Base-by-base conservation (phyloP, 768 basidiomycete genomes). In the Psilocybe subaeruginosa region DNA sequence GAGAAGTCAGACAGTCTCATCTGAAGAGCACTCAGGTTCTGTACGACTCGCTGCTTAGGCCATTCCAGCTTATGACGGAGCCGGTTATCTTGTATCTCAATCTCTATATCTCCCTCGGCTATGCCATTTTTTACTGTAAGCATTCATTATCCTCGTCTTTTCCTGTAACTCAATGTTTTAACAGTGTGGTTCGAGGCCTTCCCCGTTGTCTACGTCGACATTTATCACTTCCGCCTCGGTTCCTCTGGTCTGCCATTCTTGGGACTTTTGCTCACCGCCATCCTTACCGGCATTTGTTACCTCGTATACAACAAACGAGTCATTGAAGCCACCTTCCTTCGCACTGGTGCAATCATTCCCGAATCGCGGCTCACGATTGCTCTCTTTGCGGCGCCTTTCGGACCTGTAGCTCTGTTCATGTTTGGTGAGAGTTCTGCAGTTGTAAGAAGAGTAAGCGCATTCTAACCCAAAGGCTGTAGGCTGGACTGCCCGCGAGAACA, bases 151-250 rank as follows among this genome's bases (percentile, higher is more conserved):
- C 14, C 11, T 55, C 11, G 33, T 8, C 5, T 31, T 41, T 16
- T 7, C 3, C 17, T 41, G 37, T 43, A 7, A 30, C 27, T 30
- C 19, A 52, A n/a, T 0, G 17, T 14, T 7, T 52, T 7, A 35
- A 41, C 37, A 56, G 55, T 56, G 17, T 56, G 55, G 55, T 56
- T 56, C 55, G 55, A 56, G 43, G 55, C 55, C 1, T 56, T 56
- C 46, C 55, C 55, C 4, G 19, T 56, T 17, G 55, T 56, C 0
- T 56, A 46, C 55, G 11, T 56, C 45, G 55, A 45, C 55, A 56
- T 56, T 3, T 56, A 56, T 27, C 43, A 47, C 27, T 56, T 56
- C 55, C 29, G 43, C 31, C 55, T 56, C 16, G 55, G 55, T 2
- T 5, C 39, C 33, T 56, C 55, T 35, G 43, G 27, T 27, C 46